These are phyloP conservation scores for Globisporangium spiculum DNA, from an alignment of 352 stramenopile genomes.

Conservation along the genomic window DNA sequence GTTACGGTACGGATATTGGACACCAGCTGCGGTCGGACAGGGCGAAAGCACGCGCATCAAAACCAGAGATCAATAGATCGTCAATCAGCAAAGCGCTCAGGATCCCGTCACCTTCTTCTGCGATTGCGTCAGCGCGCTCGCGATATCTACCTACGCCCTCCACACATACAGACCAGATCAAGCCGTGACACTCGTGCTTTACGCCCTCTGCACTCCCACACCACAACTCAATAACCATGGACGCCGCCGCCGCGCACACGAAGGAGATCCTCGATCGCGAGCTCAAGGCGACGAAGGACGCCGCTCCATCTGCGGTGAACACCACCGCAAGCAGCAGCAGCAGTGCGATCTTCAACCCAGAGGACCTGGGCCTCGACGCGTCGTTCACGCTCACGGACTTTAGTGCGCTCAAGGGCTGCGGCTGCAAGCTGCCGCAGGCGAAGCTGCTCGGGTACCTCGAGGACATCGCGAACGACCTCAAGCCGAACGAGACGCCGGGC, in stretches of 20 bases:
- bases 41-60: not conserved
- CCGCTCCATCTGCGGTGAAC: conserved; percentile 4
- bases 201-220: not conserved
- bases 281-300: conserved; percentile 25
- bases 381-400: conserved; percentile 86
- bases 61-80: not conserved
- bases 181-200: not conserved
- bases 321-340: not conserved
- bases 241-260: conserved; percentile 45
- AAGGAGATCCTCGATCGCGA: conserved; percentile 65
- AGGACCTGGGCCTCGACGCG: conserved; percentile 54
- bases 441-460: conserved; percentile 93
- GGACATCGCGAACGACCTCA: conserved; percentile 87
- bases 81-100: not conserved
- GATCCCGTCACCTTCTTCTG: not conserved
- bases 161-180: not conserved
- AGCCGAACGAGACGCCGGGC: conserved; percentile 88
- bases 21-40: not conserved
- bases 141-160: not conserved
- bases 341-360: conserved; percentile 46
- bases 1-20: too few species aligned
- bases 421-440: conserved; percentile 93
- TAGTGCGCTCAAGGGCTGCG: conserved; percentile 93
- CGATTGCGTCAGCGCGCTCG: not conserved
- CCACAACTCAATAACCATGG: conserved; percentile 30